Evolutionary conservation across 805 yeast genomes (phyloP).

Genomic region (Ogataea methylovora): DNA sequence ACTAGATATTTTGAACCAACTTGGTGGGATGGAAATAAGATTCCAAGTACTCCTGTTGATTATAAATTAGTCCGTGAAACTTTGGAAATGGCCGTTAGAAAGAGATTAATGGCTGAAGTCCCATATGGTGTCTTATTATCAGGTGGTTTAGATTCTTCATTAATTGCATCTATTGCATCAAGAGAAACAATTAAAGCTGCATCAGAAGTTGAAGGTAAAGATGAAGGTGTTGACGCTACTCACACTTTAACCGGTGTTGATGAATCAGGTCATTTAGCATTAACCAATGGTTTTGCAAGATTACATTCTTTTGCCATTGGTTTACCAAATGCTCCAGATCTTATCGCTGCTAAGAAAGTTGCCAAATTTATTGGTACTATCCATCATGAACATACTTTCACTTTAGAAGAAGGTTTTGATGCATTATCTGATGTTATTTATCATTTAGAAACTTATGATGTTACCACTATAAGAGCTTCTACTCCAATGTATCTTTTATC

Average conservation of each 20-base stretch:
- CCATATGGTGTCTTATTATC: conserved; percentile 97
- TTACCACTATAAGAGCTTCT: conserved; percentile 97
- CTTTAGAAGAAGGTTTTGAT: conserved; percentile 94
- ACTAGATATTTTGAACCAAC: conserved; percentile 86
- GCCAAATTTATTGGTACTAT: conserved; percentile 94
- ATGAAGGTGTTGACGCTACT: conserved; percentile 51
- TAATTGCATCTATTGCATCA: conserved; percentile 96
- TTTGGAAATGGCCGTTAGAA: conserved; percentile 92
- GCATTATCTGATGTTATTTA: conserved; percentile 90
- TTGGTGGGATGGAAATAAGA: conserved; percentile 83
- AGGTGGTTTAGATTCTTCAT: conserved; percentile 95
- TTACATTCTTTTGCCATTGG: conserved; percentile 97
- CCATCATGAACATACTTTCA: conserved; percentile 97
- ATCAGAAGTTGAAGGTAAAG: conserved; percentile 32
- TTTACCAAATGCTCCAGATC: conserved; percentile 95
- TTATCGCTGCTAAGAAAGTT: conserved; percentile 91
- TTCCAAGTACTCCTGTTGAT: conserved; percentile 76
- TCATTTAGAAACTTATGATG: conserved; percentile 97
- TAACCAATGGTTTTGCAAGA: conserved; percentile 59
- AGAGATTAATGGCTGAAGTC: conserved; percentile 99
- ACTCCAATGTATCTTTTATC: conserved; percentile 97
- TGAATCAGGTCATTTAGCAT: conserved; percentile 74
- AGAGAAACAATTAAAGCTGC: conserved; percentile 86
- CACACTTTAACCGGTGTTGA: conserved; percentile 88
- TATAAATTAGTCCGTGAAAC: conserved; percentile 63